Evolutionary conservation across 148 eudicot species (phyloP), one percentile per base, ranked within the genome.

Genomic region (Spergularia marina): DNA sequence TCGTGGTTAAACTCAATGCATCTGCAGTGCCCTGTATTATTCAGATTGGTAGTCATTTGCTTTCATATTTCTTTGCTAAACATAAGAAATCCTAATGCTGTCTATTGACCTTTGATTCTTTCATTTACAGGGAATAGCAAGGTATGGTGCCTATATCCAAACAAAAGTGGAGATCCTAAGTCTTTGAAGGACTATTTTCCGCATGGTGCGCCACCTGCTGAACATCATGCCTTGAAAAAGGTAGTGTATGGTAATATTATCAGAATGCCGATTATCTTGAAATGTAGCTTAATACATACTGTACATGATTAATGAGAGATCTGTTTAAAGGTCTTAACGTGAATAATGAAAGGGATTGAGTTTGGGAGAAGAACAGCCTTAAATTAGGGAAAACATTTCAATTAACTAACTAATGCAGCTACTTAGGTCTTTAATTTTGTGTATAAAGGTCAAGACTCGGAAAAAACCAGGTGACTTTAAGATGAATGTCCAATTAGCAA

Each of bases 61-160:
- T 57, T 58, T 72, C 40, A 65, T 56, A 20, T 64, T 7, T 68
- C 74, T 18, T 63, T 52, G 39, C 30, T 10, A 39, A 34, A 54
- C 55, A 47, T 7, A 78, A 74, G 20, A 7, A 49, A 20, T 65
- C 23, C 47, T 65, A n/a, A 16, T 23, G 13, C 36, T 17, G 16
- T 36, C 6, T 75, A 51, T 62, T 77, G 59, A 14, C 15, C 53
- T 53, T 23, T 25, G 47, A 20, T 60, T 15, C 74, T 71, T 52
- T 58, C 12, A 10, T 69, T 81, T 88, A 54, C 88, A 94, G 98
- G 98, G 69, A 88, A 86, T 71, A 76, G 74, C 79, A 94, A 86
- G 41, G 93, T 91, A 59, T 91, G 88, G 90, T 94, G 94, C 78
- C 88, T 94, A 71, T 94, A 94, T 80, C 98, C 98, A 52, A 94